Evolutionary conservation across 2,329 filamentous ascomycete species (phyloP), one percentile per base, ranked within the genome.

Genomic region (Botryotinia convoluta): DNA sequence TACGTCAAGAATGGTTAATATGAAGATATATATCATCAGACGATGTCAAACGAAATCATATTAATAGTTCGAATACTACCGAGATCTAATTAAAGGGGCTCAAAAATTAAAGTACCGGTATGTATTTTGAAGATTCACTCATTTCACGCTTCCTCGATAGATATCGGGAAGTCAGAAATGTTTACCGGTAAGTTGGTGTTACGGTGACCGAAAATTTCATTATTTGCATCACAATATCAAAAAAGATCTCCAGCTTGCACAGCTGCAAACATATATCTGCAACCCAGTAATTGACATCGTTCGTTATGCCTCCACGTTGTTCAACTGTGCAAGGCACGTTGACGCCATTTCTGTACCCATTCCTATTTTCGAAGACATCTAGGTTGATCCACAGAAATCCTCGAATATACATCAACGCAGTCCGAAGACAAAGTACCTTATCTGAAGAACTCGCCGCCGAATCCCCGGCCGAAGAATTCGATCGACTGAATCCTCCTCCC

Each of bases 401-500:
- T 60, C 71, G 74, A 69, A 65, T 74, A 2, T 54, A 76, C 3
- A 69, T 75, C 69, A 76, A 74, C 62, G 60, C 69, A 42, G 54
- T 74, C 35, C 75, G 76, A 60, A 72, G 74, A 73, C 77, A 78
- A 71, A 77, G 75, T 69, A 78, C 73, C 37, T 61, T 60, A 44
- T 35, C 29, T 54, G 64, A 72, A 60, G 63, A 69, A 35, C 64
- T 59, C 29, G 54, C 35, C 71, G 26, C 60, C 73, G 37, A 63
- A 72, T 18, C 75, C 70, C 72, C 74, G 4, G 73, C 74, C 37
- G 75, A 79, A 74, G 75, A 78, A 75, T 77, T 76, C 26, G 83
- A 89, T 8, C 91, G 91, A 76, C 88, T 98, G 32, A 93, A 97
- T 81, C 95, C 95, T 3, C 81, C 88, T 0, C 94, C 95, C 0